These are phyloP conservation scores for Parathielavia appendiculata DNA, from an alignment of 495 filamentous ascomycete genomes.

Conservation along the genomic window DNA sequence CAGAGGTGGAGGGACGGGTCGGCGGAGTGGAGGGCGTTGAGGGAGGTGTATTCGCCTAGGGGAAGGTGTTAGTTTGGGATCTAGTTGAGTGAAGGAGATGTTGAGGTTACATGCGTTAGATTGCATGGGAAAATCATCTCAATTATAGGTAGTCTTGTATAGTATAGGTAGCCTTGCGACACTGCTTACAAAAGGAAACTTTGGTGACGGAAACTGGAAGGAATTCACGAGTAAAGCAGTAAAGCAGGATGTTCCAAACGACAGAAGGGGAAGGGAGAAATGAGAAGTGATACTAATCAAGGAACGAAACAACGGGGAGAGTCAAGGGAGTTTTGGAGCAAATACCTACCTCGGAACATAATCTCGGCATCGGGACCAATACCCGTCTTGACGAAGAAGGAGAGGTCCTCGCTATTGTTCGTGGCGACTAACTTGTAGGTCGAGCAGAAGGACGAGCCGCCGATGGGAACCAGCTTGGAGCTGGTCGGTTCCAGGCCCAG, in stretches of 20 bases:
- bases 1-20: slow-evolving; percentile 78
- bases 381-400: slow-evolving; percentile 80
- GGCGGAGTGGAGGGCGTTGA: slow-evolving; percentile 68
- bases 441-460: slow-evolving; percentile 67
- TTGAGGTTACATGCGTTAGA: neutral
- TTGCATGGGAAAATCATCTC: too few species aligned
- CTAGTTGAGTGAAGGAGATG: neutral
- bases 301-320: neutral
- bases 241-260: too few species aligned
- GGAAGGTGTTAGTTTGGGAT: slow-evolving; percentile 7
- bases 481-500: slow-evolving; percentile 59
- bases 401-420: slow-evolving; percentile 48
- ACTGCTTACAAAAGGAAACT: too few species aligned
- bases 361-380: slow-evolving; percentile 55
- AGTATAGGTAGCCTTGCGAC: too few species aligned
- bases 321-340: neutral
- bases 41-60: slow-evolving; percentile 72
- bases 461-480: slow-evolving; percentile 57
- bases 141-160: too few species aligned
- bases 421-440: slow-evolving; percentile 60
- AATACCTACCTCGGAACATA: slow-evolving; percentile 65
- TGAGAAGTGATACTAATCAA: neutral
- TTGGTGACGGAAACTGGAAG: too few species aligned
- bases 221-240: too few species aligned
- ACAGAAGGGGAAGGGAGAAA: neutral